These are phyloP conservation scores for Fusarium penzigii DNA, from an alignment of 2,329 filamentous ascomycete genomes.

Conservation along the genomic window DNA sequence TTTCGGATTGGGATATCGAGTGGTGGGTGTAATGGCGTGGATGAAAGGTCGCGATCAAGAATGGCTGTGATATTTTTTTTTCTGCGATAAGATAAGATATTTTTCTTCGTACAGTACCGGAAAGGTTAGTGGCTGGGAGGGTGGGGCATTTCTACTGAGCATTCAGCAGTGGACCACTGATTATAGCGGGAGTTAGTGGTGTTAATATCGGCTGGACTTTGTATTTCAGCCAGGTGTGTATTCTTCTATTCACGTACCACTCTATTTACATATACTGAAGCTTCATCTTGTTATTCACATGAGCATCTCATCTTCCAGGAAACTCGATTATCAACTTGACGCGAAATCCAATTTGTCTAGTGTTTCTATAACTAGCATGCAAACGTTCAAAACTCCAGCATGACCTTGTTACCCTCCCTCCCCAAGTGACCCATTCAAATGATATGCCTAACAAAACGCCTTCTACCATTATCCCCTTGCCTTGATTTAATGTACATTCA, in stretches of 20 bases:
- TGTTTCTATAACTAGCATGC: slow-evolving; percentile 1
- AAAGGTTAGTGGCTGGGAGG: too few relatives aligned
- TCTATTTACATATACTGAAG: too few relatives aligned
- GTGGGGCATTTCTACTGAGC: too few relatives aligned
- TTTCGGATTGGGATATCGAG: slow-evolving; percentile 12
- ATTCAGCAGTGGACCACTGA: too few relatives aligned
- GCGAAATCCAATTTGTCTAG: not conserved
- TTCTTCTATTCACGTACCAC: too few relatives aligned
- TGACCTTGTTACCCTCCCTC: not conserved
- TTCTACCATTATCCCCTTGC: slow-evolving; percentile 10
- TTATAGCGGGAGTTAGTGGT: too few relatives aligned
- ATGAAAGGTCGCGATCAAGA: not conserved
- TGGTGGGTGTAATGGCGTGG: slow-evolving; percentile 10
- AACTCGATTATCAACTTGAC: not conserved
- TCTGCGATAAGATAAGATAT: slow-evolving; percentile 26
- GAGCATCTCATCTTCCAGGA: not conserved
- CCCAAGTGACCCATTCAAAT: too few relatives aligned
- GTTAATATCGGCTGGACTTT: too few relatives aligned
- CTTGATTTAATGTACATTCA: slow-evolving; percentile 25
- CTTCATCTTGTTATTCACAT: too few relatives aligned
- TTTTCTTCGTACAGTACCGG: slow-evolving; percentile 19
- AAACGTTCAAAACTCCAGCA: slow-evolving; percentile 14
- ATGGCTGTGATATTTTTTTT: slow-evolving; percentile 32
- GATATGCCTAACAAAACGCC: slow-evolving; percentile 16
- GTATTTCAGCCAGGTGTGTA: too few relatives aligned